Conservation (phyloP, 306 rosid species). For the Hippophae rhamnoides region DNA sequence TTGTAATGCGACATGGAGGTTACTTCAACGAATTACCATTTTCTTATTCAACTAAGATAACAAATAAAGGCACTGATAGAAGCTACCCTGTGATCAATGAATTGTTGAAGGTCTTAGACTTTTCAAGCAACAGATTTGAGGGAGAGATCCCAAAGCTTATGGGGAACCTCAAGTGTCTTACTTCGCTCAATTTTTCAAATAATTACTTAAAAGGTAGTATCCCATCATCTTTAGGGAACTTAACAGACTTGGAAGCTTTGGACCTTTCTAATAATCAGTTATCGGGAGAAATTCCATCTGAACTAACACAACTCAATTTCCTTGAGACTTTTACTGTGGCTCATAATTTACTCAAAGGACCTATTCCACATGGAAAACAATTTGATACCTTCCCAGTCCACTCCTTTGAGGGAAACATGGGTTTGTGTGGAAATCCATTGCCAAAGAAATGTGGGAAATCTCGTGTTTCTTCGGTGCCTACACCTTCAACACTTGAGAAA, state of each 20-base stretch:
- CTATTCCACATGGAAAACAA: conserved; percentile 14
- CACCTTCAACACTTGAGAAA: neutral
- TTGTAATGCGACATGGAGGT: neutral
- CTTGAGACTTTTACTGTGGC: conserved; percentile 13
- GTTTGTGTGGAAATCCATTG: conserved; percentile 13
- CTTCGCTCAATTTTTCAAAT: conserved; percentile 5
- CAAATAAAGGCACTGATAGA: conserved; percentile 4
- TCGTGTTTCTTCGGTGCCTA: neutral
- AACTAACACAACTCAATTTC: conserved; percentile 6
- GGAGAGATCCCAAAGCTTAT: conserved; percentile 10
- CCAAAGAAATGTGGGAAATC: conserved; percentile 15
- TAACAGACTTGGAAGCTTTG: neutral
- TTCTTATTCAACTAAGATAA: neutral
- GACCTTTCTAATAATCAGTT: conserved; percentile 18
- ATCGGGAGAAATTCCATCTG: conserved; percentile 6
- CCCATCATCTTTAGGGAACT: conserved; percentile 4
- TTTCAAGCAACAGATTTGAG: conserved; percentile 11
- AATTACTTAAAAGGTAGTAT: conserved; percentile 4
- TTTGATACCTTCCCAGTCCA: conserved; percentile 6
- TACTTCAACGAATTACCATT: no score
- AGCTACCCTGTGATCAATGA: neutral
- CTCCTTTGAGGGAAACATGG: conserved; percentile 8
- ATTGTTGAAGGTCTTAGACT: neutral
- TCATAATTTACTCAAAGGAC: conserved; percentile 10
- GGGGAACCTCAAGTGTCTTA: neutral